These are phyloP conservation scores for Myxozyma udenii DNA, from an alignment of 805 yeast species.

Conservation along the genomic window DNA sequence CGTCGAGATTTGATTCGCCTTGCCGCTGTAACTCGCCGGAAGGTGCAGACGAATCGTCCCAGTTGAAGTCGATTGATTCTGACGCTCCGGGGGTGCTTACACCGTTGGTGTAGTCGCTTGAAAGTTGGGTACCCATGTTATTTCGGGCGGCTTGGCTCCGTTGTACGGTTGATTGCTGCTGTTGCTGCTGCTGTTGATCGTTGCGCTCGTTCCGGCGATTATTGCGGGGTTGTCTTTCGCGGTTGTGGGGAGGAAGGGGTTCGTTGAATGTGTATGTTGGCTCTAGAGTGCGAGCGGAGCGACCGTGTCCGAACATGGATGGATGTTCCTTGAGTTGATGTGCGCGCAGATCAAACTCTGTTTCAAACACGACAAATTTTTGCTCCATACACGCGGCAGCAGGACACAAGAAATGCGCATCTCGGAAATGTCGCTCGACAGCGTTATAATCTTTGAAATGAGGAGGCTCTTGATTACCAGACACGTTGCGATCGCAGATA, in stretches of 20 bases:
- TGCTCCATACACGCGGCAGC: constrained; percentile 78
- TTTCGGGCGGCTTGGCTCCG: not conserved
- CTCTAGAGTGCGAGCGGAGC: constrained; percentile 22
- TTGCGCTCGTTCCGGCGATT: not conserved
- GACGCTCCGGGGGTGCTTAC: not conserved
- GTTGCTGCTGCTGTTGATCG: too few species aligned
- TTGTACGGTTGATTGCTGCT: not conserved
- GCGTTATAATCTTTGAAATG: constrained; percentile 76
- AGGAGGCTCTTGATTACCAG: constrained; percentile 52
- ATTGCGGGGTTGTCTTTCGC: constrained; percentile 3
- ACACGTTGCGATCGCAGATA: constrained; percentile 71
- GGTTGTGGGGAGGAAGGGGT: constrained; percentile 1
- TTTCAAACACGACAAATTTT: constrained; percentile 87
- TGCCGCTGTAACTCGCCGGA: not conserved
- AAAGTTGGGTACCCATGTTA: constrained; percentile 2
- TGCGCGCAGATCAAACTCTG: constrained; percentile 79
- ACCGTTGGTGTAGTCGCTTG: not conserved
- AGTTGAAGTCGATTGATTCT: not conserved
- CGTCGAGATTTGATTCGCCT: not conserved
- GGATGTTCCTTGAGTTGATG: constrained; percentile 86
- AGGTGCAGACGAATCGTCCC: not conserved
- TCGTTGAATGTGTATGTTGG: constrained; percentile 18
- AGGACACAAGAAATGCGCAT: constrained; percentile 72
- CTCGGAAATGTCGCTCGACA: constrained; percentile 69
- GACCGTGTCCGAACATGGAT: constrained; percentile 44